Conservation (phyloP, 495 filamentous ascomycete species). For the Aspergillus avenaceus region DNA sequence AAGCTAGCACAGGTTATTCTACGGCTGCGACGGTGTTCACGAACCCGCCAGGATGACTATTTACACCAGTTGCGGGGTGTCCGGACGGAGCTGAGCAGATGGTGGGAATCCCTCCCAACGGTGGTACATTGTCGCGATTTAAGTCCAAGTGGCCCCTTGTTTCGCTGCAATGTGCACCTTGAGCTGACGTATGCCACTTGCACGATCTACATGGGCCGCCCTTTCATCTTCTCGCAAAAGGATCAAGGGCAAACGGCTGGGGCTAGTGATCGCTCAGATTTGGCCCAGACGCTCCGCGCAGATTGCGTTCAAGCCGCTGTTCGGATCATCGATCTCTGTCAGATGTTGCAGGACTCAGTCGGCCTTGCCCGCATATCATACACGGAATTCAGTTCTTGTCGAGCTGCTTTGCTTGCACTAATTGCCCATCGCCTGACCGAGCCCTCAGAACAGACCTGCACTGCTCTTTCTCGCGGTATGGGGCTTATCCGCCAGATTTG, state of each 20-base stretch:
- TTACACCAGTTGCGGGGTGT: conserved; percentile 7
- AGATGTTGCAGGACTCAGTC: conserved; percentile 15
- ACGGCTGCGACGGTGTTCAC: conserved; percentile 7
- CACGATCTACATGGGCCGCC: conserved; percentile 10
- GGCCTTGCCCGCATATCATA: conserved; percentile 17
- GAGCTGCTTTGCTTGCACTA: conserved; percentile 12
- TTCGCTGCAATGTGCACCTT: conserved; percentile 11
- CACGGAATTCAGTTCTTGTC: conserved; percentile 17
- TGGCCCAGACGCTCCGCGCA: neutral
- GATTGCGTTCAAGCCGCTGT: conserved; percentile 12
- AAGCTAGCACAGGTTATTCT: conserved; percentile 7
- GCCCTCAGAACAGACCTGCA: conserved; percentile 4
- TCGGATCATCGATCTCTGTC: conserved; percentile 16
- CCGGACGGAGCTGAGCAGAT: conserved; percentile 5
- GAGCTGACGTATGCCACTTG: conserved; percentile 6
- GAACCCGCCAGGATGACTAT: neutral
- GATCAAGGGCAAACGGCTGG: neutral
- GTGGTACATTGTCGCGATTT: conserved; percentile 13
- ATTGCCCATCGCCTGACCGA: conserved; percentile 14
- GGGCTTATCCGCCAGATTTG: conserved; percentile 9
- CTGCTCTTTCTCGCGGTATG: conserved; percentile 10
- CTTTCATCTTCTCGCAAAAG: conserved; percentile 8
- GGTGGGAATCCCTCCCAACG: conserved; percentile 10
- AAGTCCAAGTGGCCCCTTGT: conserved; percentile 3
- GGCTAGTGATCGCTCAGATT: neutral